A percentile compares a stretch with the other conserved stretches of the same genome.
Evolutionary conservation across 2,329 filamentous ascomycete species (phyloP).

Genomic region (Ceratocystis colombiana): DNA sequence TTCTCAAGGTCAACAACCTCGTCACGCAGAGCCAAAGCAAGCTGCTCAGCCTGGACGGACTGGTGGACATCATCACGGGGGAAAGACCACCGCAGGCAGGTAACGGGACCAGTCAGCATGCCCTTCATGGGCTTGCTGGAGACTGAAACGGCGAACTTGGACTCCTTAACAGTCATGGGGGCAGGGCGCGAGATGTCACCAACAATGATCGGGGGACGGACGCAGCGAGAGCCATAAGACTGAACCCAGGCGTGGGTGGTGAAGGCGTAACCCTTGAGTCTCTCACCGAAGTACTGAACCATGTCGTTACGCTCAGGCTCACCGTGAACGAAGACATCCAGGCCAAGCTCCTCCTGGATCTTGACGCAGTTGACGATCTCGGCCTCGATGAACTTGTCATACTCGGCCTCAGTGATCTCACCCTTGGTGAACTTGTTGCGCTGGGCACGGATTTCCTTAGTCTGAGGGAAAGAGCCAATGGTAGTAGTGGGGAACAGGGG

Average conservation of each 20-base stretch:
- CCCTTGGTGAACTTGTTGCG: constrained; percentile 99
- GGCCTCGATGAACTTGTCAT: constrained; percentile 98
- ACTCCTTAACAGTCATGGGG: constrained; percentile 99
- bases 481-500: constrained; percentile 98
- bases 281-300: constrained; percentile 99
- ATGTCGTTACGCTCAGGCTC: constrained; percentile 99
- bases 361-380: constrained; percentile 92
- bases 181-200: constrained; percentile 95
- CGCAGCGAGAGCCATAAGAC: constrained; percentile 95
- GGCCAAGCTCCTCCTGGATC: constrained; percentile 94
- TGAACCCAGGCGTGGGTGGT: constrained; percentile 99
- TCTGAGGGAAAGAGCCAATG: constrained; percentile 99
- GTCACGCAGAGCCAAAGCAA: constrained; percentile 94
- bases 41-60: constrained; percentile 96
- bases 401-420: constrained; percentile 83
- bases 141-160: constrained; percentile 92
- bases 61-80: constrained; percentile 99
- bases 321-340: constrained; percentile 96
- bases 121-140: constrained; percentile 99
- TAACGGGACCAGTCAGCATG: constrained; percentile 98
- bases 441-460: constrained; percentile 92
- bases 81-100: constrained; percentile 98
- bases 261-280: constrained; percentile 92
- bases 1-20: constrained; percentile 97
- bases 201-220: constrained; percentile 95